phyloP scores from a whole-genome alignment of 2,329 filamentous ascomycete species.

The Fusarium buxicola region DNA sequence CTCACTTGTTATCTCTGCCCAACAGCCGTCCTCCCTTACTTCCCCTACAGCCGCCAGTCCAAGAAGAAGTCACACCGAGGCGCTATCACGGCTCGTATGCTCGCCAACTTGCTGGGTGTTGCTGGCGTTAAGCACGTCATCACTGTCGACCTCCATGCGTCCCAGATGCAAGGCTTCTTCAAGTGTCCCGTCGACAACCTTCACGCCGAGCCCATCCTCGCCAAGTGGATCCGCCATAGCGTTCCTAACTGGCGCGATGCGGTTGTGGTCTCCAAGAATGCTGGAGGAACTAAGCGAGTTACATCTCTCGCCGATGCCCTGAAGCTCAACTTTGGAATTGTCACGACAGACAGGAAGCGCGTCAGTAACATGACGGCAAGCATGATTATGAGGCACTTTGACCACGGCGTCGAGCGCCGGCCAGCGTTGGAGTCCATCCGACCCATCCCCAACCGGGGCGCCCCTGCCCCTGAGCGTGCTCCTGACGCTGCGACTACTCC shows the following conservation, averaged over 20 bases:
- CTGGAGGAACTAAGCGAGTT: slow-evolving; percentile 95
- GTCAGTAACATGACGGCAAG: slow-evolving; percentile 80
- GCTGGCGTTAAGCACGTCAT: slow-evolving; percentile 98
- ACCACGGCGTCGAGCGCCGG: slow-evolving; percentile 64
- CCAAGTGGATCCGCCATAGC: slow-evolving; percentile 93
- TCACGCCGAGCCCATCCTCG: slow-evolving; percentile 93
- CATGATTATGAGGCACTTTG: slow-evolving; percentile 78
- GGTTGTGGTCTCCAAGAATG: slow-evolving; percentile 98
- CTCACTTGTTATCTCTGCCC: slow-evolving; percentile 29
- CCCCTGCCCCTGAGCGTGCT: slow-evolving; percentile 31
- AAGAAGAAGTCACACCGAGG: slow-evolving; percentile 99
- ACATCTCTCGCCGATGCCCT: slow-evolving; percentile 95
- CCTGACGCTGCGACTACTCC: slow-evolving; percentile 39
- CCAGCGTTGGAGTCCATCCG: slow-evolving; percentile 53
- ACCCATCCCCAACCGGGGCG: slow-evolving; percentile 37
- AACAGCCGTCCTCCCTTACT: slow-evolving; percentile 88
- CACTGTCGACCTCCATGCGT: slow-evolving; percentile 94
- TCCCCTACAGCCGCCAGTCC: slow-evolving; percentile 98
- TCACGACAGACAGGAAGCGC: slow-evolving; percentile 83
- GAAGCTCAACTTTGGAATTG: slow-evolving; percentile 97
- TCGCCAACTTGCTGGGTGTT: slow-evolving; percentile 92
- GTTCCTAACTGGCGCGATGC: slow-evolving; percentile 89
- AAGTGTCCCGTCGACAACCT: slow-evolving; percentile 97
- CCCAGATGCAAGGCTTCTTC: slow-evolving; percentile 99
- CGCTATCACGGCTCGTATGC: slow-evolving; percentile 95